Evolutionary conservation across 2,329 filamentous ascomycete genomes (phyloP), one percentile per base, ranked within the genome.

Genomic region (Nothopassalora personata): DNA sequence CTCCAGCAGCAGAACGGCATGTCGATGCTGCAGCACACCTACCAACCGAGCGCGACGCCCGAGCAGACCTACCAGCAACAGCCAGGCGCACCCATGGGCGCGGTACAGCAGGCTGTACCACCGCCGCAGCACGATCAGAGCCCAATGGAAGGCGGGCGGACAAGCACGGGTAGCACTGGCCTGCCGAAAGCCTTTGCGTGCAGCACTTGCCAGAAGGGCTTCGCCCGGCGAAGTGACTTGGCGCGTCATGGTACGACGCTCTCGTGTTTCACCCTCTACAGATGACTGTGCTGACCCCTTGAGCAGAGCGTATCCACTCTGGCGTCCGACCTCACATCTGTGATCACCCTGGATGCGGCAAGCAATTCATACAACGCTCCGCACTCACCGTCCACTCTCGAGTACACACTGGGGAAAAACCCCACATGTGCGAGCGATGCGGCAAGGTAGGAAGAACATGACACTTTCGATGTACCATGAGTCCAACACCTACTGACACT

Each of bases 391-490:
- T 99, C 7, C 94, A 97, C 75, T 87, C 90, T 71, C 89, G 94
- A 67, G 92, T 97, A 19, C 94, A 99, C 75, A 97, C 94, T 1
- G 94, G 94, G 65, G 94, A 97, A 78, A 99, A 99, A 77, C 94
- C 94, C 53, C 94, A 99, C 70, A 93, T 94, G 86, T 99, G 94
- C 73, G 94, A 97, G 76, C 86, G 90, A 63, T 97, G 94, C 74
- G 90, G 91, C 74, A 97, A 97, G 87, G 92, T 96, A 80, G 70
- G 82, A 15, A 8, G 31, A 6, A 49, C 31, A 34, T 10, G 39
- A 8, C 19, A 30, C 23, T 11, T n/a, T 45, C 28, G 47, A 33
- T 53, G 23, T 23, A 23, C 23, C 3, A 3, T 23, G 23, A 1
- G 23, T 23, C 23, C 23, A 23, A 23, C 23, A 23, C 1, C 23